Base-by-base conservation (phyloP, 2,329 filamentous ascomycete genomes). In the Trichoderma aggressivum region DNA sequence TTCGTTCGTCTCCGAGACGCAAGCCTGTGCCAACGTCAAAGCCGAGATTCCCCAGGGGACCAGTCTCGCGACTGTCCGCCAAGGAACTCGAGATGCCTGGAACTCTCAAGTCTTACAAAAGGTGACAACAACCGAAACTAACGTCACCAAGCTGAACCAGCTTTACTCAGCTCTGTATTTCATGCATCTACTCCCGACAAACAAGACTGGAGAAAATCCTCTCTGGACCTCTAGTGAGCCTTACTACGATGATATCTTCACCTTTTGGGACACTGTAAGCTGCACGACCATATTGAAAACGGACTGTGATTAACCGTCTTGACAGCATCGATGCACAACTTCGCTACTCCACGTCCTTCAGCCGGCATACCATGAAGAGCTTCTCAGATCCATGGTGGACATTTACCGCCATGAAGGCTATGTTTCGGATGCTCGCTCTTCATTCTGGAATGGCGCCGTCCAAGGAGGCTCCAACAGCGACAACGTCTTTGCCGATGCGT, bases 241-340 rank as follows among this genome's bases (percentile, higher is more conserved):
- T 2, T 92, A 91, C 75, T 93, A 91, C 75, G 88, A 91, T 71
- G 91, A 93, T 71, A 87, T 90, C 18, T 92, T 91, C 76, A 92
- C 91, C 0, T 85, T 91, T 26, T 93, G 91, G 91, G 86, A 88
- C 71, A 80, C 76, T 30, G 75, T 78, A 68, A 65, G 75, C 66
- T 21, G n/a, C n/a, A 5, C 39, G n/a, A 10, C 7, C 10, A 18
- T 26, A 16, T 7, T n/a, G 11, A 18, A 28, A 2, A 16, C 18
- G 1, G n/a, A 36, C 6, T 43, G 12, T 21, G 18, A 24, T 26
- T 60, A n/a, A 50, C 7, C 3, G 5, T n/a, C 30, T 26, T 3
- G 81, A 75, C 16, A 80, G 76, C 90, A 92, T 78, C 87, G 91
- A 26, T 92, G 89, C 77, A 87, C 88, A 1, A 91, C 88, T 0